Percentiles rank a stretch among this genome's conserved stretches.
phyloP scores from a whole-genome alignment of 805 yeast species.

The Hanseniaspora lindneri region DNA sequence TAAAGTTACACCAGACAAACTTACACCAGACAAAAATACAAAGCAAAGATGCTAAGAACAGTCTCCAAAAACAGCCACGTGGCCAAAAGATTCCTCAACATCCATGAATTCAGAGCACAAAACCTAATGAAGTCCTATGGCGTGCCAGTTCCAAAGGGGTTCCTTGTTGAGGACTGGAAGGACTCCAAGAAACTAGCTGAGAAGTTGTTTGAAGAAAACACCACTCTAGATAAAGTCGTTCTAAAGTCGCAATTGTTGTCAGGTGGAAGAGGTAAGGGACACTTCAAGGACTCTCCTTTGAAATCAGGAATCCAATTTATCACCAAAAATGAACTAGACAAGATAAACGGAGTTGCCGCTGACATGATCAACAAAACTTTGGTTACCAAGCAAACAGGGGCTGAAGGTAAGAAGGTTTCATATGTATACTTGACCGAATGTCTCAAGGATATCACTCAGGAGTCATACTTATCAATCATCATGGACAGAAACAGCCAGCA shows the following conservation, averaged over 20 bases:
- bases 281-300: constrained; percentile 76
- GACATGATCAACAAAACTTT: constrained; percentile 87
- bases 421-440: constrained; percentile 94
- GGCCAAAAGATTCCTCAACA: constrained; percentile 59
- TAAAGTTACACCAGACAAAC: not conserved
- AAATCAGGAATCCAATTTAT: constrained; percentile 94
- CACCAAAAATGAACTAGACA: constrained; percentile 58
- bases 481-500: constrained; percentile 86
- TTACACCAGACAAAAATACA: not conserved
- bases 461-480: constrained; percentile 87
- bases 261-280: constrained; percentile 99
- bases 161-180: constrained; percentile 82
- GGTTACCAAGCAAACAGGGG: constrained; percentile 96
- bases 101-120: constrained; percentile 95
- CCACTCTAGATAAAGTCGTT: constrained; percentile 66
- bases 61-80: not conserved
- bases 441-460: constrained; percentile 61
- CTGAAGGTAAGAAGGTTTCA: constrained; percentile 91
- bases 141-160: constrained; percentile 84
- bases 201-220: constrained; percentile 32
- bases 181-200: constrained; percentile 73
- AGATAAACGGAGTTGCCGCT: constrained; percentile 54
- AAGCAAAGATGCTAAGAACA: constrained; percentile 7
- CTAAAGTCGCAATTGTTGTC: constrained; percentile 97
- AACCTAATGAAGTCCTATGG: constrained; percentile 71